Conservation (phyloP, 2,329 filamentous ascomycete species). For the Ustilaginoidea virens region DNA sequence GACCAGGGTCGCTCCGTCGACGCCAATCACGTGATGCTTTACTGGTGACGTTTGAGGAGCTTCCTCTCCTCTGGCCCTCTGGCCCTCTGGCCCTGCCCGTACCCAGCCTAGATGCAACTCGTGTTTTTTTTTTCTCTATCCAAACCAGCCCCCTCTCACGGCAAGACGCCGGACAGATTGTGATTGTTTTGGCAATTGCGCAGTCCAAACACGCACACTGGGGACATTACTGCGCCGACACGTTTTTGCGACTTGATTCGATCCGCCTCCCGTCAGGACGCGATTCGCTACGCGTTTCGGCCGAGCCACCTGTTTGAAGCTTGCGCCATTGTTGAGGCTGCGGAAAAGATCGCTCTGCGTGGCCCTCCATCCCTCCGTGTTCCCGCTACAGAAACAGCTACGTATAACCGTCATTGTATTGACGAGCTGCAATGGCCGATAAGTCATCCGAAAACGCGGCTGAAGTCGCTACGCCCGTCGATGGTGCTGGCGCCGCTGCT, state of each 20-base stretch:
- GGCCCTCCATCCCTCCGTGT: constrained; percentile 3
- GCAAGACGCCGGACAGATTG: constrained; percentile 5
- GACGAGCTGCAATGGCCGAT: constrained; percentile 21
- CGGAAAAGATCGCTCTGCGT: neutral
- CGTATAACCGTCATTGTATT: constrained; percentile 8
- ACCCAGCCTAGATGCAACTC: constrained; percentile 1
- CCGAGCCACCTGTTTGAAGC: constrained; percentile 6
- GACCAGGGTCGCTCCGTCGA: neutral
- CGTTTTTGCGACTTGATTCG: constrained; percentile 4
- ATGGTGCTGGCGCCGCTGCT: constrained; percentile 16
- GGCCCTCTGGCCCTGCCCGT: constrained; percentile 15
- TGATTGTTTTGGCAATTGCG: constrained; percentile 4
- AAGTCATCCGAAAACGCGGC: constrained; percentile 19
- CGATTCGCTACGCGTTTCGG: constrained; percentile 10
- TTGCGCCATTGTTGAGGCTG: constrained; percentile 2
- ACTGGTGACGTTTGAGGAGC: constrained; percentile 21
- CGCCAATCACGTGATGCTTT: constrained; percentile 1
- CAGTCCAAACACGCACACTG: constrained; percentile 2
- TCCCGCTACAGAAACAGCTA: constrained; percentile 3
- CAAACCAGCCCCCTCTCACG: constrained; percentile 3
- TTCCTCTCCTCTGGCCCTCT: constrained; percentile 19
- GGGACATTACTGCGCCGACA: constrained; percentile 2
- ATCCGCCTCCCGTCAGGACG: constrained; percentile 4
- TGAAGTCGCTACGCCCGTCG: constrained; percentile 17
- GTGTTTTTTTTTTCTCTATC: constrained; percentile 2